Conservation (phyloP, 2,329 filamentous ascomycete genomes). For the Penicillium sp. region DNA sequence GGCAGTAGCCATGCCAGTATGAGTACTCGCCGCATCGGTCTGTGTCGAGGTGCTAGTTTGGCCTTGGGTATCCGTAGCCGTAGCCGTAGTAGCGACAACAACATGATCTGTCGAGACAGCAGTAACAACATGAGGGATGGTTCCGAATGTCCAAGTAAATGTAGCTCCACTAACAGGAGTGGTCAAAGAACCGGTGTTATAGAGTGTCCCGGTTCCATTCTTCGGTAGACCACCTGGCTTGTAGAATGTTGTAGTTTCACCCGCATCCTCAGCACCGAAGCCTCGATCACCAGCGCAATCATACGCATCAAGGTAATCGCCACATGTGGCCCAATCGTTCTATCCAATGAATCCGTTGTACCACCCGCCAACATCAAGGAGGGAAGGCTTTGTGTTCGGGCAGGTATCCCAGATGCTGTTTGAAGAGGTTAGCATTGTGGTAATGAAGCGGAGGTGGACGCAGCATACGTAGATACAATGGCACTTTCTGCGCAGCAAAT, state of each 20-base stretch:
- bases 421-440: background rate
- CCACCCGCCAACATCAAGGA: slow-evolving; percentile 7
- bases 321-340: slow-evolving; percentile 14
- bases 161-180: slow-evolving; percentile 15
- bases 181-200: slow-evolving; percentile 13
- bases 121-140: slow-evolving; percentile 4
- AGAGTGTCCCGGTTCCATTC: slow-evolving; percentile 16
- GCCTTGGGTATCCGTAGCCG: background rate
- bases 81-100: background rate
- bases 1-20: background rate
- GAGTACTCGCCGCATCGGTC: slow-evolving; percentile 2
- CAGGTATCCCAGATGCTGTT: slow-evolving; percentile 14
- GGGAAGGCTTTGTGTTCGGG: slow-evolving; percentile 12
- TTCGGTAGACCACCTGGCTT: slow-evolving; percentile 5
- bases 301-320: slow-evolving; percentile 7
- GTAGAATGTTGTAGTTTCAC: slow-evolving; percentile 12
- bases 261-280: slow-evolving; percentile 8
- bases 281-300: slow-evolving; percentile 17
- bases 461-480: slow-evolving; percentile 13
- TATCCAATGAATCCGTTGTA: background rate
- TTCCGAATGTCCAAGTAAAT: slow-evolving; percentile 15
- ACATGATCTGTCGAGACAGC: slow-evolving; percentile 4
- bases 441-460: no score
- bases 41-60: background rate
- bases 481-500: slow-evolving; percentile 17